These are phyloP conservation scores for Boletellus dicymbophilus DNA, from an alignment of 1,284 basidiomycete genomes.

Conservation along the genomic window DNA sequence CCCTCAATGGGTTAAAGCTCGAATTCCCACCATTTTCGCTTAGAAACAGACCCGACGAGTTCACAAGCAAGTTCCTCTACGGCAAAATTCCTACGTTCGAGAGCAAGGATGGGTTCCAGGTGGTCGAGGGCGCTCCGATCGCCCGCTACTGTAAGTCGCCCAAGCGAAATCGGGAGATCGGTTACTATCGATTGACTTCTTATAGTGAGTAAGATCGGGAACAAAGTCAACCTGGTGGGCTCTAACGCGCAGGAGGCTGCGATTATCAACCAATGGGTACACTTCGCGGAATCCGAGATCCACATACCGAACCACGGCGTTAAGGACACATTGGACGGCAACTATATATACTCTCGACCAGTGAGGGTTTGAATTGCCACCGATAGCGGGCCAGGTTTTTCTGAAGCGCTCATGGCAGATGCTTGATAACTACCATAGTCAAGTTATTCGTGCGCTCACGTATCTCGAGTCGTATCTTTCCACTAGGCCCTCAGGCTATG, in stretches of 20 bases:
- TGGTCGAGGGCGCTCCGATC: slow-evolving; percentile 58
- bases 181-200: not conserved
- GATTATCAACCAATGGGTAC: slow-evolving; percentile 53
- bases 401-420: no score
- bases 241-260: slow-evolving; percentile 45
- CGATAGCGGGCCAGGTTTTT: no score
- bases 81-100: slow-evolving; percentile 58
- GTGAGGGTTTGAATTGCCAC: no score
- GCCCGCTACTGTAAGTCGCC: slow-evolving; percentile 55
- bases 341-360: no score
- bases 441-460: slow-evolving; percentile 26
- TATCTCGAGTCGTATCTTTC: slow-evolving; percentile 52
- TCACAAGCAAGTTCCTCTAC: slow-evolving; percentile 45
- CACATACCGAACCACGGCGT: not conserved
- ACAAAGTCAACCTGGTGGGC: slow-evolving; percentile 52
- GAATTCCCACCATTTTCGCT: slow-evolving; percentile 12
- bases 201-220: slow-evolving; percentile 48
- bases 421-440: slow-evolving; percentile 4
- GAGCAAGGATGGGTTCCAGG: slow-evolving; percentile 47
- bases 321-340: no score
- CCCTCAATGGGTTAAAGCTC: slow-evolving; percentile 18
- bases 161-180: no score
- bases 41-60: slow-evolving; percentile 41
- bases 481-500: slow-evolving; percentile 40
- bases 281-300: slow-evolving; percentile 52